A percentile compares a stretch with the other conserved stretches of the same genome.
phyloP scores from a whole-genome alignment of 225 moss, liverwort and hornwort genomes.

The Antitrichia curtipendula region DNA sequence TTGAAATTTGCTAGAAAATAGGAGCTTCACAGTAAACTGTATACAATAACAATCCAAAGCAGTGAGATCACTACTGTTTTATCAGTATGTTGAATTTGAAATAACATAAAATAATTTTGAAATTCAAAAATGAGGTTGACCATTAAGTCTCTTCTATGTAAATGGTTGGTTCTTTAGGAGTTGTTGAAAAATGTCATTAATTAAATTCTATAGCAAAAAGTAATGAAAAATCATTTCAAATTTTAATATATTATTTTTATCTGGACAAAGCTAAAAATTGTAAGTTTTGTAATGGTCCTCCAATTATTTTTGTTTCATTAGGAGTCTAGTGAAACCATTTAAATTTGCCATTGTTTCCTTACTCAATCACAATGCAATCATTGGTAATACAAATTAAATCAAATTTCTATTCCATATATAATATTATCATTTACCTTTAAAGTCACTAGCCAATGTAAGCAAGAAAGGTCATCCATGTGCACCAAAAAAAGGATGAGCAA shows the following conservation, averaged over 20 bases:
- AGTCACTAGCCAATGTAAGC: not conserved
- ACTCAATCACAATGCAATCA: too few relatives aligned
- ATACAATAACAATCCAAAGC: too few relatives aligned
- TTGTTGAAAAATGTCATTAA: not conserved
- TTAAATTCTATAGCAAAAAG: not conserved
- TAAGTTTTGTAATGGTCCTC: too few relatives aligned
- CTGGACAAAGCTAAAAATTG: not conserved
- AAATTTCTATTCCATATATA: too few relatives aligned
- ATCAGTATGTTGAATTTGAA: too few relatives aligned
- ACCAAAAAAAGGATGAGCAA: not conserved
- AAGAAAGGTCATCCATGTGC: fast-evolving
- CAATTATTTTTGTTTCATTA: not conserved
- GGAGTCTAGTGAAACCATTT: not conserved
- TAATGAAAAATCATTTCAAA: not conserved
- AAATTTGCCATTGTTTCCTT: not conserved
- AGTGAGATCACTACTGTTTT: too few relatives aligned
- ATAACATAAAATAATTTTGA: too few relatives aligned
- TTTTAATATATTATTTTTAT: not conserved
- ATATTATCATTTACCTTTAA: not conserved
- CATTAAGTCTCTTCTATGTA: too few relatives aligned
- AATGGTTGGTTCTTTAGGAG: too few relatives aligned
- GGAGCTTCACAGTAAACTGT: too few relatives aligned
- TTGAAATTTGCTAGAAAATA: too few relatives aligned
- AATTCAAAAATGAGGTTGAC: too few relatives aligned
- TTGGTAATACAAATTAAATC: not conserved